Evolutionary conservation across 2,329 filamentous ascomycete species (phyloP), one percentile per base, ranked within the genome.

Genomic region (Arthrobotrys entomopaga): DNA sequence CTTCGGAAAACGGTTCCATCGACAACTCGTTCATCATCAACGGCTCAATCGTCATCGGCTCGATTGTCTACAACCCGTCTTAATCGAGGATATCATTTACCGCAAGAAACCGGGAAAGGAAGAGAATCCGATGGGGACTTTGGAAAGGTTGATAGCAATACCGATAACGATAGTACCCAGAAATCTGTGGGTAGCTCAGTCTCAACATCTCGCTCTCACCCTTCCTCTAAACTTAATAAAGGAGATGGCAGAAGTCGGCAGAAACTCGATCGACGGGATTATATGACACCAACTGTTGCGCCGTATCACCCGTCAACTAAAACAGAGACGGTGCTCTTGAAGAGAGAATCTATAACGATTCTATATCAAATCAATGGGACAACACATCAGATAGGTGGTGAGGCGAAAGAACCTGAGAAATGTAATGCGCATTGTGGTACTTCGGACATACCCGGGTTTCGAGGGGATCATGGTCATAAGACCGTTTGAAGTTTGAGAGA

Each of bases 281-380:
- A 48, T 16, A 19, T 29, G 15, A 46, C 40, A 2, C 8, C 8
- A n/a, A 34, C 56, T n/a, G n/a, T 15, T 10, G 15, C 20, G 4
- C 22, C 24, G n/a, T 7, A 46, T 11, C n/a, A 29, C 16, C 3
- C 16, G 19, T 20, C 56, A 16, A 46, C 40, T 3, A 48, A n/a
- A 13, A 59, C 56, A 8, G 42, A 48, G 8, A 8, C 22, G 20
- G 11, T 20, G 5, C 48, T 59, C n/a, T 40, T 34, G 13, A 34
- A 59, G 15, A 59, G 56, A 34, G 56, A 59, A 13, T 59, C 56
- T 2, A 34, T 48, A 11, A 59, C 56, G 13, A 16, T 57, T 15
- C 20, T 29, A 1, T 59, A 19, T 13, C 8, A 48, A 11, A 48
- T 59, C 38, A 59, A 59, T 48, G 56, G 56, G 15, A 48, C 42